Evolutionary conservation across 805 yeast genomes (phyloP).

Genomic region (Metschnikowia lunata): DNA sequence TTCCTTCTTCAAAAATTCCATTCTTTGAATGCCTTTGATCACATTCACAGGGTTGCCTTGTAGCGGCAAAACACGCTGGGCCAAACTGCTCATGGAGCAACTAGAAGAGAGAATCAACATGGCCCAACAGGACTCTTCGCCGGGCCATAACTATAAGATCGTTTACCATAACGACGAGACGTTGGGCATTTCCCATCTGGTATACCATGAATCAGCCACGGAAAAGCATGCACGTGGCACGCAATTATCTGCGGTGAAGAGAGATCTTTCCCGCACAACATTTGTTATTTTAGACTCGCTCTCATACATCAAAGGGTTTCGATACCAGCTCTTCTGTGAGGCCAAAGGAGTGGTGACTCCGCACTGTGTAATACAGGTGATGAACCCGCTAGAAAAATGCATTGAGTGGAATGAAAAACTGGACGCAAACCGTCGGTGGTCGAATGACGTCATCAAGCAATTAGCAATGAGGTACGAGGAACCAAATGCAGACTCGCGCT

Average conservation of each 20-base stretch:
- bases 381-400: conserved; percentile 62
- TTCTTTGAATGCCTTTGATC: conserved; percentile 68
- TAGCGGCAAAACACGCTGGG: conserved; percentile 78
- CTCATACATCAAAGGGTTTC: conserved; percentile 88
- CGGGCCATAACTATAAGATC: conserved; percentile 56
- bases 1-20: no score
- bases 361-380: conserved; percentile 75
- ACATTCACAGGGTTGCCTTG: conserved; percentile 82
- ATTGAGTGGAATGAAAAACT: conserved; percentile 51
- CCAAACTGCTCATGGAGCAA: conserved; percentile 46
- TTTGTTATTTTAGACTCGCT: conserved; percentile 83
- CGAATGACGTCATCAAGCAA: conserved; percentile 56
- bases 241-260: conserved; percentile 84
- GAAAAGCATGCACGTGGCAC: conserved; percentile 82
- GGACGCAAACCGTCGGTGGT: conserved; percentile 51
- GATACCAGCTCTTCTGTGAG: conserved; percentile 92
- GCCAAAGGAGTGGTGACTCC: conserved; percentile 81
- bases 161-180: conserved; percentile 73
- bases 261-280: conserved; percentile 63
- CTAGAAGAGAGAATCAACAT: conserved; percentile 45
- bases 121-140: conserved; percentile 34
- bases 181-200: conserved; percentile 63
- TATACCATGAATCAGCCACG: conserved; percentile 64
- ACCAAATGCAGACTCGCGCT: conserved; percentile 77
- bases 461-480: conserved; percentile 87